Percentiles rank a stretch among this genome's conserved stretches.
phyloP scores from a whole-genome alignment of 2,329 filamentous ascomycete genomes.

The Rhynchosporium graminicola region DNA sequence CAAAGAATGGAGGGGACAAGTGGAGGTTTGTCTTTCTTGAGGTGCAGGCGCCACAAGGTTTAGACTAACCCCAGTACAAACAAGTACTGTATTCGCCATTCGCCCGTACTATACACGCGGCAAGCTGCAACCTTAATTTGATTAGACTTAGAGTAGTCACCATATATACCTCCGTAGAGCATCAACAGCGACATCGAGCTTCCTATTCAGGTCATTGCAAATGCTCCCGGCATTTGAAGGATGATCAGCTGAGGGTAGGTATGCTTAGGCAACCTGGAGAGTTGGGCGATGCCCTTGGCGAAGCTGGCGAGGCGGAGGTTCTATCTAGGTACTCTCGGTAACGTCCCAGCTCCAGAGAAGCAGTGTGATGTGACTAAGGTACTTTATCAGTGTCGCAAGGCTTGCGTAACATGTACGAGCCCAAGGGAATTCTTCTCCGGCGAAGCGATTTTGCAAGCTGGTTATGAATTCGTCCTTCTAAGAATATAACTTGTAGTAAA shows the following conservation, averaged over 20 bases:
- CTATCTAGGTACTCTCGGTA: neutral
- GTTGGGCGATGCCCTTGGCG: too few species aligned
- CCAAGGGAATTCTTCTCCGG: too few species aligned
- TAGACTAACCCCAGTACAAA: neutral
- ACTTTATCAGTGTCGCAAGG: too few species aligned
- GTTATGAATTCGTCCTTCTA: too few species aligned
- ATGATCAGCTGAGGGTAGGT: neutral
- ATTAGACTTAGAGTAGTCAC: neutral
- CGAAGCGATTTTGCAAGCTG: too few species aligned
- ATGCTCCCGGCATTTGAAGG: constrained; percentile 19
- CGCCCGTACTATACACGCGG: neutral
- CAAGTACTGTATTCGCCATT: constrained; percentile 1
- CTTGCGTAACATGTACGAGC: too few species aligned
- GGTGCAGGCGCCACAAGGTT: constrained; percentile 3
- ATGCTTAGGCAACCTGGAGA: neutral
- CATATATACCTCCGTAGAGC: neutral
- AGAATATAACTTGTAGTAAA: too few species aligned
- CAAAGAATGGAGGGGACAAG: neutral
- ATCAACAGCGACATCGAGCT: constrained; percentile 18
- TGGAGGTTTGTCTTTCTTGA: neutral
- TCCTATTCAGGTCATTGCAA: constrained; percentile 24
- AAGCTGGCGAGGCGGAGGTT: neutral
- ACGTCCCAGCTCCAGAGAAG: neutral
- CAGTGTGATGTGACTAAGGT: too few species aligned
- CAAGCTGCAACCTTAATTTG: neutral